These are phyloP conservation scores for Lycium ferocissimum DNA, from an alignment of 257 asterid species.

Conservation along the genomic window DNA sequence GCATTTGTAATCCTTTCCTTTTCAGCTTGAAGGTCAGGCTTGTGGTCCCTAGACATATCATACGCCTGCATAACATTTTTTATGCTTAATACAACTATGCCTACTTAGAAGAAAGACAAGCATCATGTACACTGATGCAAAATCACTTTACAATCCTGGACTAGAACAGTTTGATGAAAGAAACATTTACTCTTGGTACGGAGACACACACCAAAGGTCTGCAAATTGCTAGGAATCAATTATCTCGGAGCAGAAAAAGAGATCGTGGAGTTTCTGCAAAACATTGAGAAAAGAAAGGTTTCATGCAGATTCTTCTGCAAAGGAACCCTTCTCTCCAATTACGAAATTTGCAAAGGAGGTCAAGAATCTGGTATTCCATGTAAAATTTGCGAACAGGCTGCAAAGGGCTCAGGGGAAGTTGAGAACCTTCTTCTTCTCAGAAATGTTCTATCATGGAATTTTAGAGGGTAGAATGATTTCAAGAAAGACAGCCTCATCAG, in stretches of 20 bases:
- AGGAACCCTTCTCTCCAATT: background rate
- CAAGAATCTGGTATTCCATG: background rate
- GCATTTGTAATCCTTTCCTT: constrained; percentile 84
- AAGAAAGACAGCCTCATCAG: background rate
- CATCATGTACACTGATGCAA: constrained; percentile 11
- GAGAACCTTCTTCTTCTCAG: background rate
- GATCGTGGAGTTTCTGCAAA: background rate
- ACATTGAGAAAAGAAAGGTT: constrained; percentile 1
- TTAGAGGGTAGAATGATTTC: constrained; percentile 1
- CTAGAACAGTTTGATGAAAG: constrained; percentile 3
- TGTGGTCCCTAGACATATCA: constrained; percentile 89
- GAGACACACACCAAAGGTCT: background rate
- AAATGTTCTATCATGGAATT: background rate
- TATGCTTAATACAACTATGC: constrained; percentile 20
- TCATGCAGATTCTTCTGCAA: background rate
- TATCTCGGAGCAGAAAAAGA: background rate
- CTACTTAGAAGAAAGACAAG: constrained; percentile 14
- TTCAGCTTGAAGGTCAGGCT: constrained; percentile 79
- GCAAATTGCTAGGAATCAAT: background rate
- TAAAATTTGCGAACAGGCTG: background rate
- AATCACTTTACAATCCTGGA: background rate
- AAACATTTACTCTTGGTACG: background rate
- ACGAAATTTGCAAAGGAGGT: background rate
- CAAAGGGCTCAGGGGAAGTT: background rate
- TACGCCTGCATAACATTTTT: constrained; percentile 58